Conservation (phyloP, 345 rosid genomes). For the Tarenaya hassleriana region DNA sequence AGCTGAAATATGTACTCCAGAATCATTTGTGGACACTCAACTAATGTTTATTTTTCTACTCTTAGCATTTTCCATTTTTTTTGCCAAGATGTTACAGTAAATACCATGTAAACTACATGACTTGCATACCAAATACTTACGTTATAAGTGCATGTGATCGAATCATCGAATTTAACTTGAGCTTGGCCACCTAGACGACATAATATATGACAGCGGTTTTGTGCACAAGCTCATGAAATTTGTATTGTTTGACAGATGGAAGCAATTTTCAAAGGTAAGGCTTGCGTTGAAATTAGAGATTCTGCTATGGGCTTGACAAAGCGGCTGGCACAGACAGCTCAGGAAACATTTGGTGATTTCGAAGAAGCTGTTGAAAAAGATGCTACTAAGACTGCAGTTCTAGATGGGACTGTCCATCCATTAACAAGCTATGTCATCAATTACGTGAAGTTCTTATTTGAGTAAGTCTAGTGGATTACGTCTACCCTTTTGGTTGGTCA, state of each 20-base stretch:
- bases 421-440: constrained; percentile 97
- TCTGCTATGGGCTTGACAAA: constrained; percentile 81
- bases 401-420: constrained; percentile 97
- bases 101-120: neutral
- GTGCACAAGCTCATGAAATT: constrained; percentile 10
- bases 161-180: neutral
- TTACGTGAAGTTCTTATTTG: constrained; percentile 92
- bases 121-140: neutral
- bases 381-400: constrained; percentile 86
- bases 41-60: too few species aligned
- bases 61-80: too few species aligned
- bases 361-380: constrained; percentile 98
- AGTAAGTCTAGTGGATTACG: constrained; percentile 47
- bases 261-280: constrained; percentile 68
- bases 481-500: neutral
- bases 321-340: constrained; percentile 84
- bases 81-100: too few species aligned
- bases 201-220: neutral
- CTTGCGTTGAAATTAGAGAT: constrained; percentile 84
- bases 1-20: neutral
- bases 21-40: too few species aligned
- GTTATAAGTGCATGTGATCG: constrained; percentile 6
- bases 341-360: constrained; percentile 96
- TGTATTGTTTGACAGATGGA: constrained; percentile 53
- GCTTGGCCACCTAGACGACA: constrained; percentile 1